Evolutionary conservation across 805 yeast genomes (phyloP).

Genomic region (Starmerella stellata): DNA sequence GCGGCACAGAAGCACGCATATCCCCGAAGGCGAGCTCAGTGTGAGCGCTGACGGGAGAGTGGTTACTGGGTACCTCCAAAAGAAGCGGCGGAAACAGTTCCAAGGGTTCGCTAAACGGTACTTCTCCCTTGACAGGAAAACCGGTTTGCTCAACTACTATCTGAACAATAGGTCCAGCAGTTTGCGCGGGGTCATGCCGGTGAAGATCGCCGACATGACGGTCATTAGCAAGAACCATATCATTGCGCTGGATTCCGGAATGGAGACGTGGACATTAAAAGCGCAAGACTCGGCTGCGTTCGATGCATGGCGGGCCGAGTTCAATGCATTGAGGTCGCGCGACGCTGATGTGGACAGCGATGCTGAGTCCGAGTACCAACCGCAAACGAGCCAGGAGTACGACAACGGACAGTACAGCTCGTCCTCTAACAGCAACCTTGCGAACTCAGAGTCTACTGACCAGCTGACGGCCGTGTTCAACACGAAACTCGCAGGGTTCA

Average conservation of each 20-base stretch:
- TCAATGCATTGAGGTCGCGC: constrained; percentile 29
- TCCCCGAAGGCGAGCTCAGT: constrained; percentile 6
- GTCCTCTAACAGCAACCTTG: too few species aligned
- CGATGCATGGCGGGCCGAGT: constrained; percentile 66
- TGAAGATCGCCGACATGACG: constrained; percentile 61
- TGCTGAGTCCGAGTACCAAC: too few species aligned
- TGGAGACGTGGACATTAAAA: constrained; percentile 73
- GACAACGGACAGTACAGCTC: background rate
- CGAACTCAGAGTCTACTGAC: too few species aligned
- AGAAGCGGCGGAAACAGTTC: constrained; percentile 62
- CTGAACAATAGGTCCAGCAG: constrained; percentile 49
- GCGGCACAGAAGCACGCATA: constrained; percentile 7
- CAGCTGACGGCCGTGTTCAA: too few species aligned
- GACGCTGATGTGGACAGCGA: background rate
- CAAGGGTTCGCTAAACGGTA: constrained; percentile 79
- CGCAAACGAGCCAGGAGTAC: background rate
- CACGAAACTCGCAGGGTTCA: too few species aligned
- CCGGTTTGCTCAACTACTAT: constrained; percentile 70
- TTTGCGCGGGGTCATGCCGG: constrained; percentile 82
- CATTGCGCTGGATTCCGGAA: constrained; percentile 77
- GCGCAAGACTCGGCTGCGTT: constrained; percentile 49
- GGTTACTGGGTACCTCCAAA: constrained; percentile 59
- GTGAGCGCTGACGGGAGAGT: constrained; percentile 25
- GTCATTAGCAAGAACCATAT: constrained; percentile 52
- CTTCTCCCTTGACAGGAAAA: constrained; percentile 63